phyloP scores from a whole-genome alignment of 805 yeast species.

The Saccharomyces jurei region DNA sequence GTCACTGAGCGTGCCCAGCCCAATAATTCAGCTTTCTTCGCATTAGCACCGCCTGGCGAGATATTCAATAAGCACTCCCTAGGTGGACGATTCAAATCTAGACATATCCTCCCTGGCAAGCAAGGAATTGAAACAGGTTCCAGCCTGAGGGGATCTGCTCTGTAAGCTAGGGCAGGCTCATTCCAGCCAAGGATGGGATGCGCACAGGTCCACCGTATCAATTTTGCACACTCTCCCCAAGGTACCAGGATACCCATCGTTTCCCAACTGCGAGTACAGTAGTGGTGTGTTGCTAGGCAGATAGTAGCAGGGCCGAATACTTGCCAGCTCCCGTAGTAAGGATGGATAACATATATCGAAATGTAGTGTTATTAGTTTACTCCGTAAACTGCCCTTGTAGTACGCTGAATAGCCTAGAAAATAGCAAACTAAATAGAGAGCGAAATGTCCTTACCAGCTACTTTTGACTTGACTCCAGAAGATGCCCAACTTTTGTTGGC shows the following conservation, averaged over 20 bases:
- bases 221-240: background rate
- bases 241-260: background rate
- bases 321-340: background rate
- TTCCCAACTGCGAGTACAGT: background rate
- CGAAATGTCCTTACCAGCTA: slow-evolving; percentile 76
- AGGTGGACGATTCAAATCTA: background rate
- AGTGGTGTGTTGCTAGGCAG: background rate
- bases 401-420: slow-evolving; percentile 1
- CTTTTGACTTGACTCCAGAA: slow-evolving; percentile 90
- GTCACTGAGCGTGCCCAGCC: background rate
- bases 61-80: background rate
- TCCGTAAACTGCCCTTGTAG: background rate
- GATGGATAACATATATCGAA: background rate
- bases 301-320: background rate
- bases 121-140: background rate
- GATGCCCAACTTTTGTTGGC: slow-evolving; percentile 98
- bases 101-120: background rate
- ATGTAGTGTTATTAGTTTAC: background rate
- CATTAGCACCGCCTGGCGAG: background rate
- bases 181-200: background rate
- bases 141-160: background rate
- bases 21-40: background rate
- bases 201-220: background rate
- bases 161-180: background rate
- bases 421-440: slow-evolving; percentile 7